phyloP scores from a whole-genome alignment of 139 green algal genomes.

The Yamagishiella unicocca region DNA sequence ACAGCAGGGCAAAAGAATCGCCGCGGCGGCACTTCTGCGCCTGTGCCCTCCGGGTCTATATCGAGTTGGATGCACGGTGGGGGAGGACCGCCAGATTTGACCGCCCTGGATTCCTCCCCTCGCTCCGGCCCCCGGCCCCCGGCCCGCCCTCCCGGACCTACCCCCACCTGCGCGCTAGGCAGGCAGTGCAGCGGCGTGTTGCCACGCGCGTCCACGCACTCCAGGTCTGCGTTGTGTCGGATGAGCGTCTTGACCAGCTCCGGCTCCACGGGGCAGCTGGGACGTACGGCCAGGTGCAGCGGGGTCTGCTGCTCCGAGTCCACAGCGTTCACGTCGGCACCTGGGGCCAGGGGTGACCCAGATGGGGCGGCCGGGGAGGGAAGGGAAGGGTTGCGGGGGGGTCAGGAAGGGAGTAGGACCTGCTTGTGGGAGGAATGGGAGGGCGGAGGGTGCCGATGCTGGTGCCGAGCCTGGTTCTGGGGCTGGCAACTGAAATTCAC shows the following conservation, averaged over 20 bases:
- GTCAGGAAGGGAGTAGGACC: not conserved
- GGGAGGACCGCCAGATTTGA: no score
- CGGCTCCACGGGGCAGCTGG: constrained; percentile 13
- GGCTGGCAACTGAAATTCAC: no score
- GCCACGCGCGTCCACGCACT: not conserved
- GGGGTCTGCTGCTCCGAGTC: constrained; percentile 36
- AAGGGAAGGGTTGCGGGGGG: not conserved
- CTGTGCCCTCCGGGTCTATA: no score
- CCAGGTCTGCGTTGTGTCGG: constrained; percentile 23
- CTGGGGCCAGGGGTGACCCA: not conserved
- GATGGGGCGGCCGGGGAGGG: not conserved
- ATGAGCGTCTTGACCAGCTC: constrained; percentile 51
- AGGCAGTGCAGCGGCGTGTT: constrained; percentile 23
- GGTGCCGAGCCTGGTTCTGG: not conserved
- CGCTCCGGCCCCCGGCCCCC: not conserved
- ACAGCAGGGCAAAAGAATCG: no score
- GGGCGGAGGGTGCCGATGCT: no score
- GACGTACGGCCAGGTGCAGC: constrained; percentile 35
- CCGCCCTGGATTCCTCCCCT: no score
- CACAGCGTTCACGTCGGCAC: constrained; percentile 10
- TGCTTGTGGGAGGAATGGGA: not conserved
- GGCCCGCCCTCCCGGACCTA: no score
- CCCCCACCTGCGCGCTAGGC: constrained; percentile 25
- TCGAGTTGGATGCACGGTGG: no score
- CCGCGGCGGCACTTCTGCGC: no score